Percentiles rank a stretch among this genome's conserved stretches.
Conservation (phyloP, 2,329 filamentous ascomycete species). For the Trichoderma cornu-damae region DNA sequence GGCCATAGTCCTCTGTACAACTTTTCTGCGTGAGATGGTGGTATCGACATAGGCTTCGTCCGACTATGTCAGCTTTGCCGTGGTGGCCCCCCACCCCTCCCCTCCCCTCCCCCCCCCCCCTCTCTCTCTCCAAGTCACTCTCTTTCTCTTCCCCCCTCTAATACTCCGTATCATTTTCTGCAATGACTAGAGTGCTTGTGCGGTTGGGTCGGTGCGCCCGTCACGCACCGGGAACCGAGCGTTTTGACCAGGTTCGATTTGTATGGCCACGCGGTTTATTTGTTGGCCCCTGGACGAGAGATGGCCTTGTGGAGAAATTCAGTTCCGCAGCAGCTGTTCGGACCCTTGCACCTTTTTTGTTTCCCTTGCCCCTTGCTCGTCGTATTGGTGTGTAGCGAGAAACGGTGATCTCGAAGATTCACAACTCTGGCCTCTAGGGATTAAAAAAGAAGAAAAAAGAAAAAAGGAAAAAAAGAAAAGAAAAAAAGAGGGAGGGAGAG, state of each 20-base stretch:
- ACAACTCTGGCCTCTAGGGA: neutral
- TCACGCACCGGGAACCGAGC: constrained; percentile 1
- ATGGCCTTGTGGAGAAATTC: constrained; percentile 2
- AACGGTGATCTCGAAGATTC: neutral
- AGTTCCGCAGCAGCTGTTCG: neutral
- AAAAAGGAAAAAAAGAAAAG: neutral
- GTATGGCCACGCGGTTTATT: neutral
- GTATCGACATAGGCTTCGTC: neutral
- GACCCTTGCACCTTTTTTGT: neutral
- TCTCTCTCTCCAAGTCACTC: neutral
- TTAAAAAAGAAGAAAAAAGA: neutral
- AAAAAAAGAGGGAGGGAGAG: neutral
- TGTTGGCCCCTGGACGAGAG: neutral
- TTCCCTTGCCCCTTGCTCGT: neutral
- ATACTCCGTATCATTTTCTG: neutral
- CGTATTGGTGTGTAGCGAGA: neutral
- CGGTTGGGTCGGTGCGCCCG: neutral
- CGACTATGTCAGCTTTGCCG: neutral
- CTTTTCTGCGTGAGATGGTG: neutral
- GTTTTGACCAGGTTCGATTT: neutral
- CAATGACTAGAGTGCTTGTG: neutral
- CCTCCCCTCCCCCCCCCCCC: no score
- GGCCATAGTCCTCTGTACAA: neutral
- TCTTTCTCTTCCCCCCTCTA: neutral
- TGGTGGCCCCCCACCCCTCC: no score